Evolutionary conservation across 306 rosid genomes (phyloP).

Genomic region (Lathyrus sativus): DNA sequence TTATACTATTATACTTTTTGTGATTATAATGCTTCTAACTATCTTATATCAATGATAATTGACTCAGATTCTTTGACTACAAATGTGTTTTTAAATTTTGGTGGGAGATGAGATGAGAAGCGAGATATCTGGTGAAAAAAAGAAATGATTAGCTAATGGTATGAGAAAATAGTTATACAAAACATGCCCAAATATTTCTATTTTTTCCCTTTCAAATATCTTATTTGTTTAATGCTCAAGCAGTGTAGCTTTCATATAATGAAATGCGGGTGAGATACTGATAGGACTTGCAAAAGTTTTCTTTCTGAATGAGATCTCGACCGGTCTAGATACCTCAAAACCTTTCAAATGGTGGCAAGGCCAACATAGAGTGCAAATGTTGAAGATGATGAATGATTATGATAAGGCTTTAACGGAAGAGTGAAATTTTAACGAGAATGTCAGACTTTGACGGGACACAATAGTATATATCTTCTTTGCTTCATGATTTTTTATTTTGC

Average conservation of each 20-base stretch:
- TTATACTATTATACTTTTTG: constrained; percentile 10
- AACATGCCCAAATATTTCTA: not conserved
- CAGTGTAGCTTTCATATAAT: constrained; percentile 5
- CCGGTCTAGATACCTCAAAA: too few relatives aligned
- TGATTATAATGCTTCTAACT: not conserved
- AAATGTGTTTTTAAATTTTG: constrained; percentile 73
- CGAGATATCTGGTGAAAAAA: too few relatives aligned
- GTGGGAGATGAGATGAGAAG: constrained; percentile 91
- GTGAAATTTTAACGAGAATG: too few relatives aligned
- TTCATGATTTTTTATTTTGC: too few relatives aligned
- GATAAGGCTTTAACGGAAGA: too few relatives aligned
- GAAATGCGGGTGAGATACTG: constrained; percentile 67
- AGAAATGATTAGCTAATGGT: constrained; percentile 85
- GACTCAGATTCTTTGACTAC: constrained; percentile 80
- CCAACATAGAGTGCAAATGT: too few relatives aligned
- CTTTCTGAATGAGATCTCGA: too few relatives aligned
- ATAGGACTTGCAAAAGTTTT: constrained; percentile 75
- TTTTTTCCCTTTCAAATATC: constrained; percentile 9
- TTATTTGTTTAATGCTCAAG: constrained; percentile 11
- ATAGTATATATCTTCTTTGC: too few relatives aligned
- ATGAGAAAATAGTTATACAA: constrained; percentile 32
- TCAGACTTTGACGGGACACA: too few relatives aligned
- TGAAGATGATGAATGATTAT: too few relatives aligned
- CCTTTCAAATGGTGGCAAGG: too few relatives aligned
- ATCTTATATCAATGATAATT: too few relatives aligned